Evolutionary conservation across 164 flowering plant genomes (phyloP), one percentile per base, ranked within the genome.

Genomic region (Kalanchoe fedtschenkoi): DNA sequence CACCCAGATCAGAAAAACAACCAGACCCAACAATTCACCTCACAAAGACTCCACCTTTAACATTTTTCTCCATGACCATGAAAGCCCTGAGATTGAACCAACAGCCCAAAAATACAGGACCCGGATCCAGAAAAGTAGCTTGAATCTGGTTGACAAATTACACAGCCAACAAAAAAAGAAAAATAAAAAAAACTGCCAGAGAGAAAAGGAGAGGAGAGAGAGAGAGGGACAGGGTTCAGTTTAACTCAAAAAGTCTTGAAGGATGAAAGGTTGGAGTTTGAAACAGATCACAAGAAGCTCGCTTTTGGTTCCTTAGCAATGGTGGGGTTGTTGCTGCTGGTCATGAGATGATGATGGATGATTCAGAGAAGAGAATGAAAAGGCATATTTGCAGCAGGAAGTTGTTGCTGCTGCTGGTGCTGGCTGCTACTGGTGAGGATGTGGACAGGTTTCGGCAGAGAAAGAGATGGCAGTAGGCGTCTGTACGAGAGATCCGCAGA

Each of bases 21-120:
- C 11, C 29, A 13, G 15, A 32, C 38, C 35, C 6, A 16, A 54
- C 35, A 16, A 2, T 56, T 56, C 28, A 29, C 35, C 38, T 34
- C 35, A 57, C 6, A 57, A 57, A 57, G 54, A 46, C 55, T 51
- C 55, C 26, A 51, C 22, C 55, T 51, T 51, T 51, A 51, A 51
- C 55, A 51, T 51, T 51, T 51, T 8, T 51, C 1, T 8, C 26
- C 1, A 8, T 19, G 54, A 46, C 55, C 26, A 51, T 22, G 55
- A 51, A 24, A 51, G 26, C 55, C 1, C 26, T 16, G 15, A 51
- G 29, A 51, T 51, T 22, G 55, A 51, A 51, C 55, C 22, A 51
- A 24, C 30, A 51, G 55, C 55, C 55, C 55, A 22, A 22, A 51
- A 51, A 51, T 44, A 24, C 30, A 51, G 55, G 55, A 51, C 55